A percentile compares a stretch with the other conserved stretches of the same genome.
These are phyloP conservation scores for Suaeda aralocaspica DNA, from an alignment of 148 eudicot species.

Conservation along the genomic window DNA sequence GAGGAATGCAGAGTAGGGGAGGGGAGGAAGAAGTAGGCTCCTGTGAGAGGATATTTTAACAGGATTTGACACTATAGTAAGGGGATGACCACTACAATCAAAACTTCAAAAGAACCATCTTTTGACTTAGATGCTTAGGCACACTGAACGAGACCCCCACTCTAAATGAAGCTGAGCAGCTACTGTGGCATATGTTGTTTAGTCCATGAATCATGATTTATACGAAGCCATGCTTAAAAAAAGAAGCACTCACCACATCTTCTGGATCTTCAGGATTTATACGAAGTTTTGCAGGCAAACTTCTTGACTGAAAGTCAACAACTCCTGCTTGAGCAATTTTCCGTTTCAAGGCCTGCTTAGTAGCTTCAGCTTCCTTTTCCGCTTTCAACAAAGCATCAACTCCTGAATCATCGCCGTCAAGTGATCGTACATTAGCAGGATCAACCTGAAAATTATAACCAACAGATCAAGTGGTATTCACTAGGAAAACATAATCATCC, in stretches of 20 bases:
- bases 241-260: constrained; percentile 69
- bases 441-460: constrained; percentile 59
- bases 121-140: too few relatives aligned
- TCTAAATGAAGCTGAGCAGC: neutral
- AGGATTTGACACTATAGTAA: neutral
- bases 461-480: constrained; percentile 3
- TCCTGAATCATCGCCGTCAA: constrained; percentile 44
- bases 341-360: constrained; percentile 82
- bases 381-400: constrained; percentile 71
- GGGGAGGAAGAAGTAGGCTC: neutral
- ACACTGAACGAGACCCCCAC: neutral
- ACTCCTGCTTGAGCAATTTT: constrained; percentile 91
- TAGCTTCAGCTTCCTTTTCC: constrained; percentile 92
- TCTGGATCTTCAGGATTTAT: constrained; percentile 92
- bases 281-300: constrained; percentile 77
- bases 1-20: neutral
- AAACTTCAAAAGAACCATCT: too few relatives aligned
- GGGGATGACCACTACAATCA: too few relatives aligned
- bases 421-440: constrained; percentile 72
- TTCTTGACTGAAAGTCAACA: constrained; percentile 55
- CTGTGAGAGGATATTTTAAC: neutral
- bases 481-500: too few relatives aligned
- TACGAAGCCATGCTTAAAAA: neutral
- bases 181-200: neutral
- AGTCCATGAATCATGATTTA: too few relatives aligned